Conservation (phyloP, 176 grass and related monocot species). For the Triticum dicoccoides region DNA sequence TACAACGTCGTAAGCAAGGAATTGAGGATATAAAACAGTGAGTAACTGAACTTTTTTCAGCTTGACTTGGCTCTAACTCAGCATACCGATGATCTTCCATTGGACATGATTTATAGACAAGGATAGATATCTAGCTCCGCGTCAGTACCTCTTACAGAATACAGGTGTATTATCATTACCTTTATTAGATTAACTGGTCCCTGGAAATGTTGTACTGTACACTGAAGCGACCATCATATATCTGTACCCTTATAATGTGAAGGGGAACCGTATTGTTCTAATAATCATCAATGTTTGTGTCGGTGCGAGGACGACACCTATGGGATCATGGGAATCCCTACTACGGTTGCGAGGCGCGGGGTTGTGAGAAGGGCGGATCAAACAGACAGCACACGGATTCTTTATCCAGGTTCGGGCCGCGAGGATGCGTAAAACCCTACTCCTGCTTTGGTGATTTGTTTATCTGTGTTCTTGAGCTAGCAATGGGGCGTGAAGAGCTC, state of each 20-base stretch:
- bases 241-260: background rate
- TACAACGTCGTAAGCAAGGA: constrained; percentile 75
- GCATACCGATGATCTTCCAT: background rate
- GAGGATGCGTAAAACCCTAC: too few species aligned
- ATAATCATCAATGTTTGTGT: background rate
- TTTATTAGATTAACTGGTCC: background rate
- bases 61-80: background rate
- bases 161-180: background rate
- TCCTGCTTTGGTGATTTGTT: too few species aligned
- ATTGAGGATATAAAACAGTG: constrained; percentile 89
- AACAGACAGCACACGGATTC: too few species aligned
- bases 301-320: too few species aligned
- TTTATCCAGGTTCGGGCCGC: too few species aligned
- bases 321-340: too few species aligned
- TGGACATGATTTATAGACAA: background rate
- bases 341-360: too few species aligned
- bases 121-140: background rate
- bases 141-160: background rate
- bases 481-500: too few species aligned
- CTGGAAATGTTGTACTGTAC: background rate
- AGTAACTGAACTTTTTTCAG: constrained; percentile 25
- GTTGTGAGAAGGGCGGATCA: too few species aligned
- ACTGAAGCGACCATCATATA: background rate
- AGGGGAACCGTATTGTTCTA: background rate
- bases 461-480: too few species aligned